Evolutionary conservation across 495 filamentous ascomycete species (phyloP), one percentile per base, ranked within the genome.

Genomic region (Penicillium canariense): DNA sequence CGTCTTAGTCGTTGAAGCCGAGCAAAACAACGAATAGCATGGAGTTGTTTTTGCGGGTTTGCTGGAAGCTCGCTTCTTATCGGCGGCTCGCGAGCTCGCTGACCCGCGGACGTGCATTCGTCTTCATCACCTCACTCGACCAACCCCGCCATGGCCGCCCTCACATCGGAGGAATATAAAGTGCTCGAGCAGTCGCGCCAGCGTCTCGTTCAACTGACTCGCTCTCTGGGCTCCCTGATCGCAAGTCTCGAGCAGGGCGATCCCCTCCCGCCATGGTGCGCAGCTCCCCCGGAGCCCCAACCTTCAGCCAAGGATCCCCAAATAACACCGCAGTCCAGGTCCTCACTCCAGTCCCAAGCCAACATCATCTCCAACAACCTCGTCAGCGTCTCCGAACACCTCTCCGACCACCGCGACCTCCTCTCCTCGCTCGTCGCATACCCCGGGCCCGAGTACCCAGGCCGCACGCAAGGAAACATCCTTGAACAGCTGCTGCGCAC

Each of bases 361-460:
- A 71, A 72, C 45, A 87, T 90, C 63, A 82, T 90, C 43, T 82
- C 83, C 45, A 78, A 75, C 35, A 85, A 84, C 66, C 78, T 90
- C 30, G 65, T 77, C 40, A 78, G 74, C 26, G 74, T 88, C 56
- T 80, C 84, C 44, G 72, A 80, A 27, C 77, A 84, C 58, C 72
- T 83, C 15, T 75, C 75, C 50, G 77, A 81, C 22, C 77, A 88
- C 58, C 66, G 80, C 45, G 78, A 80, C 22, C 78, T 88, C 43
- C 79, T 91, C 38, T 72, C 76, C 47, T 80, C 81, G 15, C 67
- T 86, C 43, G 82, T 82, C 58, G 81, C 85, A 42, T 90, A 91
- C 68, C 90, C 90, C 1, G 80, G 84, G 4, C 87, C 90, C 5
- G 83, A 84, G 50, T 92, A 86, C 71, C 89, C 89, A 9, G 83